Base-by-base conservation (phyloP, 2,329 filamentous ascomycete genomes). In the Alternaria ventricosa region DNA sequence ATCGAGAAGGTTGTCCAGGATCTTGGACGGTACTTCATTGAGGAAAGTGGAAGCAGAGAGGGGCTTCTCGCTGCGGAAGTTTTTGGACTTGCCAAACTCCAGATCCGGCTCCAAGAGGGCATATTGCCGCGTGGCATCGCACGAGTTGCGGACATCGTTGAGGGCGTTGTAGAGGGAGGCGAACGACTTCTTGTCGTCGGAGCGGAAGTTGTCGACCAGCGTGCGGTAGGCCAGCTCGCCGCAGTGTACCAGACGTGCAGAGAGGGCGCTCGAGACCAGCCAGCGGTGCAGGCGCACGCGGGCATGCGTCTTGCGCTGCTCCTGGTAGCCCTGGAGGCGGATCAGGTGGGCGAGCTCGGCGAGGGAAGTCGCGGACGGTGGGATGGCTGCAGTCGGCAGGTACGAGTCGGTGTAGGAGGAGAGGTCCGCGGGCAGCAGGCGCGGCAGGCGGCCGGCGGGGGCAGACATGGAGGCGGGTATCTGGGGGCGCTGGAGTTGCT, bases 311-410 rank as follows among this genome's bases (percentile, higher is more conserved):
- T 91, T 88, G 84, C 92, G 92, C 84, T 91, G 90, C 84, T 93
- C 90, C 81, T 95, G 92, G 78, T 94, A 93, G 74, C 90, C 91
- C 77, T 91, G 91, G 66, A 94, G 84, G 65, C 91, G 89, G 68
- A 93, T 90, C 72, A 94, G 81, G 78, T 94, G 91, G 55, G 91
- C 91, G 69, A 95, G 87, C 80, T 94, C 91, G 74, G 92, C 89
- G 65, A 95, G 84, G 13, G 89, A 91, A 49, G 90, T 92, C 62
- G 88, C 87, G 49, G 90, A 88, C 55, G 84, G 85, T 65, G 80
- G 77, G 47, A 82, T 75, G 49, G 90, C 87, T 41, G 86, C 84
- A 53, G 86, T 79, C 51, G 82, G 84, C 59, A 90, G 78, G 68
- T 87, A 85, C 13, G 87, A 81, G 75, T 91, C 90, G 49, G 86